Conservation (phyloP, 1,284 basidiomycete species). For the Cryptococcus hybrid region DNA sequence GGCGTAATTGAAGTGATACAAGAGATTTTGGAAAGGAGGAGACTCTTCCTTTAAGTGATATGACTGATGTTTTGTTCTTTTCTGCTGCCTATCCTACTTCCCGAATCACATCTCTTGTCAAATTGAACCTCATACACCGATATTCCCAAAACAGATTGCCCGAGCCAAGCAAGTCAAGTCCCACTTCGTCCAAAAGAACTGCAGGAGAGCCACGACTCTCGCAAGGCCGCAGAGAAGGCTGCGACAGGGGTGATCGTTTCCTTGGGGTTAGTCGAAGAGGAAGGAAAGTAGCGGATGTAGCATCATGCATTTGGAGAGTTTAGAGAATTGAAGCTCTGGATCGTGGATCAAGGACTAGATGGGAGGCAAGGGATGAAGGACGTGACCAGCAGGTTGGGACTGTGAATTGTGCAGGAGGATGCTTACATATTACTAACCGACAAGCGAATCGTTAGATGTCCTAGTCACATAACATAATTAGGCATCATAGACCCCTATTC, state of each 20-base stretch:
- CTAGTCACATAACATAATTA: too few species aligned
- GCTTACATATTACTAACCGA: too few species aligned
- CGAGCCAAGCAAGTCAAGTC: slow-evolving; percentile 70
- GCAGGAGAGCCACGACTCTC: slow-evolving; percentile 64
- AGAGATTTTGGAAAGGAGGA: too few species aligned
- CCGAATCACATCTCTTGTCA: not conserved
- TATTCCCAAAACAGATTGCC: slow-evolving; percentile 57
- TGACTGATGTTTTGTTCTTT: not conserved
- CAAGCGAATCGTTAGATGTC: not conserved
- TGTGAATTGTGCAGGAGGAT: too few species aligned
- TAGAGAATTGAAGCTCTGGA: not conserved
- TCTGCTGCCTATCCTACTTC: not conserved
- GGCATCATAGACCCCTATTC: slow-evolving; percentile 21
- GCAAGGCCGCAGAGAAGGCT: slow-evolving; percentile 68
- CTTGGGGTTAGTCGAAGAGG: slow-evolving; percentile 67
- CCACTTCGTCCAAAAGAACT: slow-evolving; percentile 68
- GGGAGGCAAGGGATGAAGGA: too few species aligned
- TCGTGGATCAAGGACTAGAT: too few species aligned
- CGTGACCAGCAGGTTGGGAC: not conserved
- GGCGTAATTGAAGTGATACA: too few species aligned
- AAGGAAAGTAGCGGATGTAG: slow-evolving; percentile 20
- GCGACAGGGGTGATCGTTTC: slow-evolving; percentile 71
- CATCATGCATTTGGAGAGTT: not conserved
- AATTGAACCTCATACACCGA: not conserved
- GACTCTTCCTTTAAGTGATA: not conserved